Conservation (phyloP, 768 basidiomycete genomes). For the Amanita phalloides region DNA sequence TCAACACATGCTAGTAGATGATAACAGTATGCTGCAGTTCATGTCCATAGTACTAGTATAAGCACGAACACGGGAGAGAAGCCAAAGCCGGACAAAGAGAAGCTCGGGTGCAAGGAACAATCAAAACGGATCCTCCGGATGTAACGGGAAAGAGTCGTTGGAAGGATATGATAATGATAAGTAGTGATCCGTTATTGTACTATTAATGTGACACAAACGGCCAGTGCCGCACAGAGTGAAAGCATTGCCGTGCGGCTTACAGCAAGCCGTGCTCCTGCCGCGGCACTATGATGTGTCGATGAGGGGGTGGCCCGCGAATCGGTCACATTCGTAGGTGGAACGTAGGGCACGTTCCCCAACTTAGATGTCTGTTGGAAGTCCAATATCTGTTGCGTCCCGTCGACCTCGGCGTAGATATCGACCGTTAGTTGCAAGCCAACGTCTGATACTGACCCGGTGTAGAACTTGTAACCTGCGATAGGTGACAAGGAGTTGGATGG, state of each 20-base stretch:
- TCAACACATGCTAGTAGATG: not conserved
- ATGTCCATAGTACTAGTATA: not conserved
- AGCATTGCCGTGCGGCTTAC: not conserved
- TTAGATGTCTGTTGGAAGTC: constrained; percentile 18
- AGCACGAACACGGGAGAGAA: not conserved
- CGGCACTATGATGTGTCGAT: not conserved
- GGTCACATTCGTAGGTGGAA: constrained; percentile 10
- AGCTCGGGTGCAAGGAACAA: not conserved
- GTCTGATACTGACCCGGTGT: constrained; percentile 15
- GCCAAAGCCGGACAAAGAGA: not conserved
- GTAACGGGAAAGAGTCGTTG: not conserved
- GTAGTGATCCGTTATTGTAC: not conserved
- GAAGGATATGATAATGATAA: not conserved
- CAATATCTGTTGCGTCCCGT: constrained; percentile 18
- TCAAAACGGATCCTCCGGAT: constrained; percentile 1
- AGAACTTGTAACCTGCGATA: constrained; percentile 20
- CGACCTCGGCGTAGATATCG: constrained; percentile 16
- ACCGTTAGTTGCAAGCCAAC: constrained; percentile 19
- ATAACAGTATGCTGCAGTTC: not conserved
- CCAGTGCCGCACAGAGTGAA: not conserved
- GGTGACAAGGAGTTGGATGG: constrained; percentile 14
- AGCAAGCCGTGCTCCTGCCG: not conserved
- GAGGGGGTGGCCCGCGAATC: not conserved
- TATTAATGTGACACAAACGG: not conserved
- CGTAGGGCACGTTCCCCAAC: constrained; percentile 16